Percentiles rank a stretch among this genome's conserved stretches.
Evolutionary conservation across 2,329 filamentous ascomycete genomes (phyloP).

Genomic region (Cadophora sp.): DNA sequence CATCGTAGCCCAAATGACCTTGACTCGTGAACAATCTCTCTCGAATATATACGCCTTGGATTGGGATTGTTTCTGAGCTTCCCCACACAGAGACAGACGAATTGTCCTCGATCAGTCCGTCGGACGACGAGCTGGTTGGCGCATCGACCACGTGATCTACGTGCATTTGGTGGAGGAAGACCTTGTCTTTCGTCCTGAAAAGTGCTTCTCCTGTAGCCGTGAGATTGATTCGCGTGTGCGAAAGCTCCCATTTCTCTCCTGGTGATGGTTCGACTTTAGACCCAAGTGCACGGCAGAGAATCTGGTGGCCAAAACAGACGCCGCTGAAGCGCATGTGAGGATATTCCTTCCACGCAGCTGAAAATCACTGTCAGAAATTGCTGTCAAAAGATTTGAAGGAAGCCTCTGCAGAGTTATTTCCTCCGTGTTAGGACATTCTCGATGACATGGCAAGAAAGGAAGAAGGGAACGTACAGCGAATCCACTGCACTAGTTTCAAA

Average conservation of each 20-base stretch:
- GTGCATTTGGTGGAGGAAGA: constrained; percentile 10
- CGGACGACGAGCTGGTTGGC: not conserved
- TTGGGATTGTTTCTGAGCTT: constrained; percentile 50
- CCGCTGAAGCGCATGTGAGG: constrained; percentile 52
- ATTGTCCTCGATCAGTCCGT: constrained; percentile 8
- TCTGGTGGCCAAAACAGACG: constrained; percentile 56
- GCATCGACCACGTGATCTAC: constrained; percentile 11
- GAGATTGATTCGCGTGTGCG: constrained; percentile 50
- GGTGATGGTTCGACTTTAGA: constrained; percentile 46
- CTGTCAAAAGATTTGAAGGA: no score
- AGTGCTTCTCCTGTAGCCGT: constrained; percentile 49
- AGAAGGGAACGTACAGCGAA: constrained; percentile 56
- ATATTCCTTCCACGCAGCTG: constrained; percentile 49
- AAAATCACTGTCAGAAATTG: not conserved
- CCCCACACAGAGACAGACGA: constrained; percentile 54
- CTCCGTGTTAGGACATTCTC: no score
- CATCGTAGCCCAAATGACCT: constrained; percentile 54
- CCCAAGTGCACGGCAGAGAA: constrained; percentile 52
- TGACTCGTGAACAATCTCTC: constrained; percentile 54
- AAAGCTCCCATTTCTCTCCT: constrained; percentile 53
- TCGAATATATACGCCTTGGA: constrained; percentile 53
- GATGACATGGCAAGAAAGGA: no score
- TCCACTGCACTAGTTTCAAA: constrained; percentile 49
- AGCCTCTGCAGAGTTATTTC: no score
- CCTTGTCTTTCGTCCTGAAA: constrained; percentile 48